Base-by-base conservation (phyloP, 441 rosid species). In the Sinapis alba region DNA sequence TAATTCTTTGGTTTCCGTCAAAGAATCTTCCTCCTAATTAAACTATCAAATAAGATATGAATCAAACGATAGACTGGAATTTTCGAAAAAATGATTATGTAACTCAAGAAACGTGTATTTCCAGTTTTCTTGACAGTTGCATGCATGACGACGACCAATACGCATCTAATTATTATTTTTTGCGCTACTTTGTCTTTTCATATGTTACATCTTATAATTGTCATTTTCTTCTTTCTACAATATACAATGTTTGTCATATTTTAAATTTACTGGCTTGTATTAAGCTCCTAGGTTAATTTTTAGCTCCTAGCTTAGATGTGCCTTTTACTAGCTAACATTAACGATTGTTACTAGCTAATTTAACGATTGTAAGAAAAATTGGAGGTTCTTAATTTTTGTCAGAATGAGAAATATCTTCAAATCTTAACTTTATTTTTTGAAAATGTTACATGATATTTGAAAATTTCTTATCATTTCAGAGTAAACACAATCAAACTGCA, bases 91-190 rank as follows among this genome's bases (percentile, higher is more conserved):
- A n/a, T 69, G 38, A 69, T 9, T 56, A 57, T 36, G 24, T 36
- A 38, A 56, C 12, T 38, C 36, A 56, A 57, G 50, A 69, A 69
- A 57, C 73, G 73, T 69, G 38, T 57, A 38, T 57, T 36, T 23
- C 16, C 54, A 56, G 24, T 69, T 15, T 16, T 34, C 63, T 56
- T n/a, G 53, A 68, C 47, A 30, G 50, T 12, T 68, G 32, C 50
- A 68, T 68, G 62, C 47, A 54, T 32, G 50, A 32, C 20, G 50
- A 32, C 62, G 24, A 68, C 72, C 23, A 21, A 68, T 56, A 68
- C 16, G 43, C 53, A 38, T 68, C 53, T 36, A 20, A 68, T 10
- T 36, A 4, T 53, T 20, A n/a, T n/a, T 7, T 54, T 20, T 51
- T 26, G 7, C 72, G 51, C 15, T 54, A 34, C 11, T 21, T 56